A percentile compares a stretch with the other conserved stretches of the same genome.
phyloP scores from a whole-genome alignment of 2,329 filamentous ascomycete genomes.

The Fusarium sp. region DNA sequence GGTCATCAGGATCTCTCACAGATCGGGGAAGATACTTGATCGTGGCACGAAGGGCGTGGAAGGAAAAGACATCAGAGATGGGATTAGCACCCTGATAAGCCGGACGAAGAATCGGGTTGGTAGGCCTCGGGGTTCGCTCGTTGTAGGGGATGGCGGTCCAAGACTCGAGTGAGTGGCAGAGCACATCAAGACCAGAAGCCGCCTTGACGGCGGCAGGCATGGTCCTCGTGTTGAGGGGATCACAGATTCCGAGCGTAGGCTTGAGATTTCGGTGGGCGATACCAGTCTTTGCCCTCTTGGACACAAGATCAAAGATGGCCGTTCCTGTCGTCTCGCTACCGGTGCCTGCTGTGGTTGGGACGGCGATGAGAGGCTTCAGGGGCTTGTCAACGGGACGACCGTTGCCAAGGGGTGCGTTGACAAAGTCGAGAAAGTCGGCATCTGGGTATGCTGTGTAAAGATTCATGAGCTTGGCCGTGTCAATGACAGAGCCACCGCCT shows the following conservation, averaged over 20 bases:
- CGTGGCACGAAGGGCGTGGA: conserved; percentile 86
- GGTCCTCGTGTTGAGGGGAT: conserved; percentile 91
- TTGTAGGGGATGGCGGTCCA: conserved; percentile 98
- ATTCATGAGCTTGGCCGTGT: conserved; percentile 99
- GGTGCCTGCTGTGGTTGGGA: conserved; percentile 88
- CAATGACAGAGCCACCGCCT: conserved; percentile 91
- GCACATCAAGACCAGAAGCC: conserved; percentile 90
- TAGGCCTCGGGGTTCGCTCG: conserved; percentile 85
- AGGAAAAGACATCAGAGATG: conserved; percentile 96
- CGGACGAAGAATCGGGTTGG: conserved; percentile 91
- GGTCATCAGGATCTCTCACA: conserved; percentile 89
- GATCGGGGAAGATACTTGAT: conserved; percentile 94
- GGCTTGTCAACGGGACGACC: conserved; percentile 82
- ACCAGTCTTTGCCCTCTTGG: conserved; percentile 93
- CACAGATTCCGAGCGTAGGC: conserved; percentile 90
- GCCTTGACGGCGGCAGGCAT: conserved; percentile 97
- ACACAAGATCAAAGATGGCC: conserved; percentile 95
- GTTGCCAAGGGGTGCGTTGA: conserved; percentile 93
- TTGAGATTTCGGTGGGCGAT: conserved; percentile 97
- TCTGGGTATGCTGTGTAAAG: conserved; percentile 92
- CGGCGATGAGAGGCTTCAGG: conserved; percentile 83
- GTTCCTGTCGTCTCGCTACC: conserved; percentile 97
- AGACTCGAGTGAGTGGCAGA: conserved; percentile 95
- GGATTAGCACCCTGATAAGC: conserved; percentile 98
- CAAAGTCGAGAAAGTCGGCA: conserved; percentile 96